phyloP scores from a whole-genome alignment of 2,329 filamentous ascomycete genomes.

The Nemania sp. region DNA sequence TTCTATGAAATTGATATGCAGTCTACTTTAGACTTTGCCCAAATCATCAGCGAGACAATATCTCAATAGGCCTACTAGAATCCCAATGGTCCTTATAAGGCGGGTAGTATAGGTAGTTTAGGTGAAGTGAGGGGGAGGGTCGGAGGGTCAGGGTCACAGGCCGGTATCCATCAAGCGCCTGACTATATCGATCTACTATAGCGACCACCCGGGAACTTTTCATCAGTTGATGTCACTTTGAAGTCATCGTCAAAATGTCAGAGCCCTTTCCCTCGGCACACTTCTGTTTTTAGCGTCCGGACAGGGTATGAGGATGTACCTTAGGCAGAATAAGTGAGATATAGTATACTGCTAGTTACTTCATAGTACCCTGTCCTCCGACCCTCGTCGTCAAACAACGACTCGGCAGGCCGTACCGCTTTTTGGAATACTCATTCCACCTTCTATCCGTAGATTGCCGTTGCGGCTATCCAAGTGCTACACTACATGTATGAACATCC shows the following conservation, averaged over 20 bases:
- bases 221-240: slow-evolving; percentile 20
- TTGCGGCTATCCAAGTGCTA: neutral
- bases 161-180: slow-evolving; percentile 9
- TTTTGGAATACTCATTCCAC: slow-evolving; percentile 17
- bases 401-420: neutral
- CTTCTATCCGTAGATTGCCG: neutral
- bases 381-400: neutral
- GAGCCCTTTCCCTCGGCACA: neutral
- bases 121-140: neutral
- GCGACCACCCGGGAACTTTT: slow-evolving; percentile 1
- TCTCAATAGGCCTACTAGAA: neutral
- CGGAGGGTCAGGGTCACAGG: neutral
- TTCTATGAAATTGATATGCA: neutral
- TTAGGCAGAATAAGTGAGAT: no score
- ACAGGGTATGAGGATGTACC: no score
- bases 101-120: neutral
- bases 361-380: neutral
- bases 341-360: no score
- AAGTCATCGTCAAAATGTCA: neutral
- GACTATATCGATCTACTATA: slow-evolving; percentile 10
- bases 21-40: no score
- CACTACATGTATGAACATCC: neutral
- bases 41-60: slow-evolving; percentile 3
- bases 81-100: no score
- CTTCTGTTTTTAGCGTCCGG: no score